Percentiles rank a stretch among this genome's conserved stretches.
Conservation (phyloP, 352 stramenopile species). For the Lagenidium sp. region DNA sequence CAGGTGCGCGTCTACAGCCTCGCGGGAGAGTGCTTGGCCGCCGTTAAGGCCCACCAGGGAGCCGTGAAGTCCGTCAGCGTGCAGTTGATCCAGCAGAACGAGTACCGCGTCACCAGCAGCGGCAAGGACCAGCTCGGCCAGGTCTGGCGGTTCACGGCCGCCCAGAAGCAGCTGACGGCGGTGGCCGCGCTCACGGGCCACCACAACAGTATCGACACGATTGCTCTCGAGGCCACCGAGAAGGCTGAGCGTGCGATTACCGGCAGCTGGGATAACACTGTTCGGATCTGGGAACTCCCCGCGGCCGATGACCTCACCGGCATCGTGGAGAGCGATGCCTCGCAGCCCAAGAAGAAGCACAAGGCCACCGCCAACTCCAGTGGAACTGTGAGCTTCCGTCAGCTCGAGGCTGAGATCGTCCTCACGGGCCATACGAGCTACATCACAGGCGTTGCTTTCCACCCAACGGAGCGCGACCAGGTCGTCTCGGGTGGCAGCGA, state of each 20-base stretch:
- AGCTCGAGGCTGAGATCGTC: constrained; percentile 65
- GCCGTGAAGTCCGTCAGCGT: constrained; percentile 61
- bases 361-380: constrained; percentile 25
- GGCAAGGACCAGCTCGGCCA: constrained; percentile 73
- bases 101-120: constrained; percentile 62
- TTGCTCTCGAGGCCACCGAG: constrained; percentile 26
- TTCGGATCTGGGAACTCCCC: constrained; percentile 53
- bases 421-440: constrained; percentile 71
- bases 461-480: constrained; percentile 36
- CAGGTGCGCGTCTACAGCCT: constrained; percentile 72
- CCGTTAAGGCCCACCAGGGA: constrained; percentile 68
- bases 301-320: constrained; percentile 8
- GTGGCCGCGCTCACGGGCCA: constrained; percentile 56
- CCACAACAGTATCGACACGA: constrained; percentile 73
- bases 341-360: constrained; percentile 60
- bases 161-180: constrained; percentile 28
- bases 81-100: constrained; percentile 20
- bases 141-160: constrained; percentile 42
- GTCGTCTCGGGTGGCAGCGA: constrained; percentile 61
- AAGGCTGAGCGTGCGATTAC: constrained; percentile 38
- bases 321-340: constrained; percentile 11
- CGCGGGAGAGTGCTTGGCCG: constrained; percentile 33
- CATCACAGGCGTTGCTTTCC: constrained; percentile 68
- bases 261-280: constrained; percentile 81
- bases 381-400: constrained; percentile 42